Evolutionary conservation across 441 rosid genomes (phyloP).

Genomic region (Eutrema salsugineum): DNA sequence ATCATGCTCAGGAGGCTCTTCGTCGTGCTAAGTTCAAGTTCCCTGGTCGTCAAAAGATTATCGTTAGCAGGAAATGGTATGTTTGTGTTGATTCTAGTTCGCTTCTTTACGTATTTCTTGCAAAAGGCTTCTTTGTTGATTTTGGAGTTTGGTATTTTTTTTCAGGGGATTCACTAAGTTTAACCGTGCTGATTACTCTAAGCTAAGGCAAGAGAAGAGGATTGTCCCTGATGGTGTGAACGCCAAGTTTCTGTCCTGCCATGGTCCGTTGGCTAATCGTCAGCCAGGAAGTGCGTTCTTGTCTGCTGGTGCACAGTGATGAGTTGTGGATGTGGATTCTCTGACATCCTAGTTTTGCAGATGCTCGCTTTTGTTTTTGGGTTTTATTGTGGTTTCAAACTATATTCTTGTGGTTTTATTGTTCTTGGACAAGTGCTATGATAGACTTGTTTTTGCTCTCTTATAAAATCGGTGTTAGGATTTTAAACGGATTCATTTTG

Average conservation of each 20-base stretch:
- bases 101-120: background rate
- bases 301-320: slow-evolving; percentile 27
- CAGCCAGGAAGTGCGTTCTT: slow-evolving; percentile 54
- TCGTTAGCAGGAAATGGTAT: slow-evolving; percentile 91
- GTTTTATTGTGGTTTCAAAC: background rate
- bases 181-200: slow-evolving; percentile 66
- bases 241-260: slow-evolving; percentile 78
- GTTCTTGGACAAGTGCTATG: background rate
- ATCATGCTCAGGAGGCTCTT: slow-evolving; percentile 91
- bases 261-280: slow-evolving; percentile 55
- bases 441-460: background rate
- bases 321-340: slow-evolving; percentile 1
- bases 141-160: background rate
- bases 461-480: background rate
- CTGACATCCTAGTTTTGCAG: background rate
- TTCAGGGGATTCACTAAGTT: slow-evolving; percentile 86
- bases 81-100: background rate
- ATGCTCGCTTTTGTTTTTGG: background rate
- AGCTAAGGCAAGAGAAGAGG: slow-evolving; percentile 59
- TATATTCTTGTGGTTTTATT: background rate
- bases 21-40: slow-evolving; percentile 93
- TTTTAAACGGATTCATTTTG: background rate
- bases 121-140: background rate
- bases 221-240: slow-evolving; percentile 80
- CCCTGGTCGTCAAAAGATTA: slow-evolving; percentile 91